Evolutionary conservation across 2,329 filamentous ascomycete species (phyloP), one percentile per base, ranked within the genome.

Genomic region (Colletotrichum musae): DNA sequence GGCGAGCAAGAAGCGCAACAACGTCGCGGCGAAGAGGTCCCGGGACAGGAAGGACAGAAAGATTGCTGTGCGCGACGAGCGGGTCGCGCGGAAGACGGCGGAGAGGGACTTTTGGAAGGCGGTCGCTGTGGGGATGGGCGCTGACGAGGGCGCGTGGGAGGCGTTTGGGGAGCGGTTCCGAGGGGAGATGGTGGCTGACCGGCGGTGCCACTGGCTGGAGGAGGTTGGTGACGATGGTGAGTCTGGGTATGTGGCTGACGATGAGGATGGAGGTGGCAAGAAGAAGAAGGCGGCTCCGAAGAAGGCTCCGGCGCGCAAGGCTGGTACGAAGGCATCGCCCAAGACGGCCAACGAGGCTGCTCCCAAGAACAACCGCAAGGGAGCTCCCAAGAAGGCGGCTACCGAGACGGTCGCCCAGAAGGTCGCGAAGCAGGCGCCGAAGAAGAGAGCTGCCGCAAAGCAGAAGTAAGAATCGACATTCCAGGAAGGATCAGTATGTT

Each of bases 21-120:
- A 82, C 68, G 66, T 73, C 43, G 78, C 81, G 0, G 81, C 81
- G 26, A 80, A 79, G 71, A 78, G 80, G 61, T 79, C 76, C 12
- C 75, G 81, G 0, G 69, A 75, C 53, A 53, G 47, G 7, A 64
- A 45, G 21, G 26, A 64, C 16, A 21, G 60, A 15, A 60, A 60
- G 12, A 43, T 64, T 21, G 54, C 52, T 21, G 72, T 75, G 21
- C 75, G 80, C 0, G 63, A 77, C 28, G 80, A 81, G 58, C 67
- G 72, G 0, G 71, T 78, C 1, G 54, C 63, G 0, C 68, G 73
- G 12, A 72, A 73, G 7, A 73, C 72, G 2, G 18, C 36, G 3
- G 68, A 80, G 24, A 67, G 75, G 16, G 73, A 76, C 47, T 72
- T 73, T 21, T 60, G 58, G 2, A 68, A 72, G 43, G 64, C 72